Evolutionary conservation across 148 eudicot genomes (phyloP), one percentile per base, ranked within the genome.

Genomic region (Pouteria glomerata): DNA sequence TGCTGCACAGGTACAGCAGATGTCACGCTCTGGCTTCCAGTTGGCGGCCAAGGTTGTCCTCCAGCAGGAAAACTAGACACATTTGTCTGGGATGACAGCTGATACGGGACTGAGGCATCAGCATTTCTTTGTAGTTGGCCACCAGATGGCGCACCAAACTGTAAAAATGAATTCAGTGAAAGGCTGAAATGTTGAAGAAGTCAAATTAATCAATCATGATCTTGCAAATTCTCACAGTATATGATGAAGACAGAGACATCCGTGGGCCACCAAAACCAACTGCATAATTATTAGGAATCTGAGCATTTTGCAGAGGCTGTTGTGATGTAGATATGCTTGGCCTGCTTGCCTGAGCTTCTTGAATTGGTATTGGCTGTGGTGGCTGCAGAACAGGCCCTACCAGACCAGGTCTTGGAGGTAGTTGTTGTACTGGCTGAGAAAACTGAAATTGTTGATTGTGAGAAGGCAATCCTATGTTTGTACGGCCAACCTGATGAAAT

Each of bases 381-480:
- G 82, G 84, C 59, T 80, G 83, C 77, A 84, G 81, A 74, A 37
- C 68, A 69, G 82, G 88, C 69, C 83, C 81, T 76, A 78, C 78
- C 19, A 69, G 78, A 39, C 76, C 76, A 58, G 90, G 85, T 63
- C 96, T 84, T 51, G 77, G 59, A 71, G 84, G 89, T 30, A 75
- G 72, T 63, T 83, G 92, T 48, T 79, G 87, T 65, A 84, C 74
- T 63, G 87, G 79, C 63, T 86, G 98, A 76, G 89, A 81, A 78
- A 81, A 84, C 68, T 93, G 98, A 72, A 79, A 70, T 60, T 82
- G 92, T 63, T 83, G 88, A 68, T 75, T 74, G 41, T 78, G 79
- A 77, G 90, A 82, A 72, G 89, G 88, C 82, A 87, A 71, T 73
- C 84, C 95, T 39, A 84, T 42, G 76, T 88, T 87, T 62, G 88